These are phyloP conservation scores for Suillus placidus DNA, from an alignment of 768 basidiomycete species.

Conservation along the genomic window DNA sequence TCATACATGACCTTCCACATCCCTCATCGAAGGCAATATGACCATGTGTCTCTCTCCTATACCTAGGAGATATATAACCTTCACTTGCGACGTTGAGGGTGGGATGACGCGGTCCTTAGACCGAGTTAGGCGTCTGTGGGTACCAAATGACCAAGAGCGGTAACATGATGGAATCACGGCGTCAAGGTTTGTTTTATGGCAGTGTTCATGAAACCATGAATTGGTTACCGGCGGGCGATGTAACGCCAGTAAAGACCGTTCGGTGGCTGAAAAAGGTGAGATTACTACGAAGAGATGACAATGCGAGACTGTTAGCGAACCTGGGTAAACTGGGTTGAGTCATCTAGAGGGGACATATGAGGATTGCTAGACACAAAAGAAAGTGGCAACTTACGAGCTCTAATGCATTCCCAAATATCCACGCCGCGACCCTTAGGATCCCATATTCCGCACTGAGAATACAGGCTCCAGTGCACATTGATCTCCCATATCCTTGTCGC, in stretches of 20 bases:
- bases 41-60: not conserved
- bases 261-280: constrained; percentile 39
- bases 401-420: constrained; percentile 76
- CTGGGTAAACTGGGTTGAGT: constrained; percentile 55
- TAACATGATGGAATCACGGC: constrained; percentile 1
- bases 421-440: constrained; percentile 66
- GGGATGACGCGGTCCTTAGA: not conserved
- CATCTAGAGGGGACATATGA: constrained; percentile 44
- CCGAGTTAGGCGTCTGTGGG: not conserved
- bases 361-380: not conserved
- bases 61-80: not conserved
- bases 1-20: constrained; percentile 3
- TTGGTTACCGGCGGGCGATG: constrained; percentile 44
- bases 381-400: constrained; percentile 53
- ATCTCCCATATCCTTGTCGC: constrained; percentile 73
- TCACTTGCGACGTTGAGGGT: constrained; percentile 7
- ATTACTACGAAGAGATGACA: constrained; percentile 5
- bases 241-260: constrained; percentile 49
- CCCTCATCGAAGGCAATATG: constrained; percentile 1
- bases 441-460: constrained; percentile 75
- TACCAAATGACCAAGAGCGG: not conserved
- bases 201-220: not conserved
- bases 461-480: constrained; percentile 63
- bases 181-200: constrained; percentile 1
- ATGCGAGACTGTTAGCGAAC: constrained; percentile 15